phyloP scores from a whole-genome alignment of 768 basidiomycete species.

The Lyophyllum decastes region DNA sequence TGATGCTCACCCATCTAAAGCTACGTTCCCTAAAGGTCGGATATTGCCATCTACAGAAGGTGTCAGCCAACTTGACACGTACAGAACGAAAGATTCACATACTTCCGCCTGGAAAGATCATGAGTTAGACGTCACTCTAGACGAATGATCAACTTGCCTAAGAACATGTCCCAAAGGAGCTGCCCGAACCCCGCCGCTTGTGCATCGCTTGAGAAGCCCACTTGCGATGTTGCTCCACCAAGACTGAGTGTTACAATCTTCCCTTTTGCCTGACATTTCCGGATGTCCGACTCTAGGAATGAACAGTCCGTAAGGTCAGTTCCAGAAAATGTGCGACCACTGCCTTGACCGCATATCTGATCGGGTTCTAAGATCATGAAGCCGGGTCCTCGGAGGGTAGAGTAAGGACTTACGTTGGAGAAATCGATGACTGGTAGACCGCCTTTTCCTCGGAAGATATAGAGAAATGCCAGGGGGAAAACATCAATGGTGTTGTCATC shows the following conservation, averaged over 20 bases:
- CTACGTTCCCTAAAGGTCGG: slow-evolving; percentile 67
- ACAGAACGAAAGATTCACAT: slow-evolving; percentile 12
- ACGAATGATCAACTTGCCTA: slow-evolving; percentile 40
- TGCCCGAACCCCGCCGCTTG: slow-evolving; percentile 58
- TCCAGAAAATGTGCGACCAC: slow-evolving; percentile 52
- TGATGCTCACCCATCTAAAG: slow-evolving; percentile 63
- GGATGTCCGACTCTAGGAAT: slow-evolving; percentile 60
- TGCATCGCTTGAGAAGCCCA: slow-evolving; percentile 52
- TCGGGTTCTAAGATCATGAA: background rate
- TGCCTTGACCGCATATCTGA: slow-evolving; percentile 55
- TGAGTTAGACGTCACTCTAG: background rate
- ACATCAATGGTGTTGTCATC: slow-evolving; percentile 63
- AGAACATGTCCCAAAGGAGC: slow-evolving; percentile 69
- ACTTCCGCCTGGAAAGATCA: slow-evolving; percentile 29
- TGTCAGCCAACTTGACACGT: background rate
- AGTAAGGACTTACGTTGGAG: slow-evolving; percentile 54
- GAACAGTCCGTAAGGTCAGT: slow-evolving; percentile 65
- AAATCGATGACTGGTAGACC: slow-evolving; percentile 61
- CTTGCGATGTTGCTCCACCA: slow-evolving; percentile 61
- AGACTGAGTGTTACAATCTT: slow-evolving; percentile 55
- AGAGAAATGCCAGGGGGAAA: slow-evolving; percentile 62
- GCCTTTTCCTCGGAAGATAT: slow-evolving; percentile 62
- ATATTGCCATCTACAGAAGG: slow-evolving; percentile 34
- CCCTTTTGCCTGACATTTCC: slow-evolving; percentile 63
- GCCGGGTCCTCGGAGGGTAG: background rate